A percentile compares a stretch with the other conserved stretches of the same genome.
phyloP scores from a whole-genome alignment of 345 rosid genomes.

The Camelina laxa region DNA sequence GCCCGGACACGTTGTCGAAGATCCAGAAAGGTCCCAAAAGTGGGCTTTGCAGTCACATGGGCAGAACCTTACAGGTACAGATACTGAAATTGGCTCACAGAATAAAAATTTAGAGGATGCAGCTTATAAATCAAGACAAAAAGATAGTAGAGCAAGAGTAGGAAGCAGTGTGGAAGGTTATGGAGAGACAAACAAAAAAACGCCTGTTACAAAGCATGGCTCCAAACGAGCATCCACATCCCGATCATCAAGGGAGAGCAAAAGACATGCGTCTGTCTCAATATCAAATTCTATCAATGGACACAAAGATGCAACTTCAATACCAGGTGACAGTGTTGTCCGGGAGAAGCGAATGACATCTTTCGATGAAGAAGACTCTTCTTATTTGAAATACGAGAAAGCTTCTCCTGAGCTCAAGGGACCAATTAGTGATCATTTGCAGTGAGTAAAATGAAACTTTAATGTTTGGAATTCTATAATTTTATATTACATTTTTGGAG shows the following conservation, averaged over 20 bases:
- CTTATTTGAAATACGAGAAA: conserved; percentile 80
- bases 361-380: conserved; percentile 63
- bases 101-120: conserved; percentile 52
- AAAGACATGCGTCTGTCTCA: conserved; percentile 47
- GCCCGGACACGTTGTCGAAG: conserved; percentile 60
- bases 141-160: conserved; percentile 50
- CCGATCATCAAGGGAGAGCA: conserved; percentile 57
- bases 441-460: conserved; percentile 61
- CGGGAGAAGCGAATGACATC: conserved; percentile 58
- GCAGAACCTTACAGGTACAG: conserved; percentile 49
- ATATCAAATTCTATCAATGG: conserved; percentile 49
- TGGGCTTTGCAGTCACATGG: conserved; percentile 56
- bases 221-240: conserved; percentile 57
- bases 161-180: conserved; percentile 63
- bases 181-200: conserved; percentile 71
- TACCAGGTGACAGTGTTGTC: conserved; percentile 52
- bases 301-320: conserved; percentile 51
- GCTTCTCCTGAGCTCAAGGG: conserved; percentile 81
- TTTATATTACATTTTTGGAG: conserved; percentile 12
- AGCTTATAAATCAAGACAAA: conserved; percentile 58
- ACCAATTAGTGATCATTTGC: conserved; percentile 69
- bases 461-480: conserved; percentile 4
- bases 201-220: conserved; percentile 50
- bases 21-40: conserved; percentile 49
- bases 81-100: conserved; percentile 54